Evolutionary conservation across 345 rosid genomes (phyloP).

Genomic region (Gossypioides kirkii): DNA sequence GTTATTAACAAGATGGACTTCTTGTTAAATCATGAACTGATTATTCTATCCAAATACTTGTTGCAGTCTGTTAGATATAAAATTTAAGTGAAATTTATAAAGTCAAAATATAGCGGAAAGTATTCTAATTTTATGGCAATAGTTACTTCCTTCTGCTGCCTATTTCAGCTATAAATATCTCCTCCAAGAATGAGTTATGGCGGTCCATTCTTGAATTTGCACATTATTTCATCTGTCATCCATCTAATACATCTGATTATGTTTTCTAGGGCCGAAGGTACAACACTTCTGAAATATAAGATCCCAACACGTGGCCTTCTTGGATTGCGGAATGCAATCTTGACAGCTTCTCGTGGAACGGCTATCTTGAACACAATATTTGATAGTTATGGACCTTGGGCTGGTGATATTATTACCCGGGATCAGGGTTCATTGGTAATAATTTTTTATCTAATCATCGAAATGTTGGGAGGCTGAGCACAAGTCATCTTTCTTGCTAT

Average conservation of each 20-base stretch:
- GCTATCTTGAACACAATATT: constrained; percentile 87
- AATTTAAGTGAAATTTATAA: neutral
- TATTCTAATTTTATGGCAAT: neutral
- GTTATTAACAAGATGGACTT: neutral
- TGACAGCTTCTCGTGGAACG: constrained; percentile 97
- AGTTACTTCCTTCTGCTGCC: neutral
- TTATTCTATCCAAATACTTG: neutral
- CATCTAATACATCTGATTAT: constrained; percentile 7
- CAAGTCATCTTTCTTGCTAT: constrained; percentile 13
- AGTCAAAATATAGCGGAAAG: neutral
- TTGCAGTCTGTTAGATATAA: neutral
- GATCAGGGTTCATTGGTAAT: constrained; percentile 94
- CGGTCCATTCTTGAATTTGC: neutral
- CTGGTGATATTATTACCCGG: constrained; percentile 79
- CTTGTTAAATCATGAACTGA: neutral
- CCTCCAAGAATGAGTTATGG: neutral
- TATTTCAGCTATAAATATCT: constrained; percentile 3
- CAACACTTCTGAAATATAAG: constrained; percentile 68
- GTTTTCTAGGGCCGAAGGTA: constrained; percentile 72
- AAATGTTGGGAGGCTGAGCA: neutral
- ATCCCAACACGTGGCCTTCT: constrained; percentile 98
- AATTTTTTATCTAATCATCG: constrained; percentile 16
- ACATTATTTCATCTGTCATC: neutral
- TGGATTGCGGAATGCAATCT: constrained; percentile 90
- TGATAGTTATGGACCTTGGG: constrained; percentile 91